These are phyloP conservation scores for Xylariales sp. DNA, from an alignment of 2,329 filamentous ascomycete genomes.

Conservation along the genomic window DNA sequence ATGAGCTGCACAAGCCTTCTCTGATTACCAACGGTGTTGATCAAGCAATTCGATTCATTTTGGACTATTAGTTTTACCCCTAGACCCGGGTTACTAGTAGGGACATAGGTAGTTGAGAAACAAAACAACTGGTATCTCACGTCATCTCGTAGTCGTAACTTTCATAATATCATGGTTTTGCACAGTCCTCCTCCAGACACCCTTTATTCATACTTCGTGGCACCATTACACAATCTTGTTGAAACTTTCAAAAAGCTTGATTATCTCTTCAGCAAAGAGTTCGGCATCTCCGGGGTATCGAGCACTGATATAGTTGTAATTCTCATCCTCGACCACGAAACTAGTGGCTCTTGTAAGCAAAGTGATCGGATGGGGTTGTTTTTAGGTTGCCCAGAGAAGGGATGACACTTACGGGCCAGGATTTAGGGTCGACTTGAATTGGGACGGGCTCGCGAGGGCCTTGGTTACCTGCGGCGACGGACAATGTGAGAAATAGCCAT, in stretches of 20 bases:
- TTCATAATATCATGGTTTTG: conserved; percentile 28
- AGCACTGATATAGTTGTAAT: conserved; percentile 62
- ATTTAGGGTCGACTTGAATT: conserved; percentile 59
- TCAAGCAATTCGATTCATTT: conserved; percentile 61
- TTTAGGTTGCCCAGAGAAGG: not conserved
- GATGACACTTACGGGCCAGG: conserved; percentile 55
- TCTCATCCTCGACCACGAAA: conserved; percentile 61
- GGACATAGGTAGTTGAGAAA: conserved; percentile 3
- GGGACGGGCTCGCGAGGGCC: conserved; percentile 54
- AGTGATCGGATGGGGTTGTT: conserved; percentile 4
- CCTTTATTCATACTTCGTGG: not conserved
- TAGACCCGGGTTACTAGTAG: not conserved
- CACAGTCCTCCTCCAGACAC: not conserved
- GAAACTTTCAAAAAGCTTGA: conserved; percentile 55
- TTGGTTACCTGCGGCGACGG: conserved; percentile 54
- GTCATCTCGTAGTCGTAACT: conserved; percentile 16
- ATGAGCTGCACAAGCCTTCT: conserved; percentile 62
- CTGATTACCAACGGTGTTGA: conserved; percentile 66
- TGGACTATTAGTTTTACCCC: conserved; percentile 31
- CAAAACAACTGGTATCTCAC: conserved; percentile 27
- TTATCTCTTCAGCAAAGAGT: conserved; percentile 55
- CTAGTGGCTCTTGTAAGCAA: conserved; percentile 45
- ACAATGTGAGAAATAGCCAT: conserved; percentile 26
- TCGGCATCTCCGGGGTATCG: conserved; percentile 59
- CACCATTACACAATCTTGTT: conserved; percentile 43